phyloP scores from a whole-genome alignment of 1,139 yeast species.

The Candida freyschussii region DNA sequence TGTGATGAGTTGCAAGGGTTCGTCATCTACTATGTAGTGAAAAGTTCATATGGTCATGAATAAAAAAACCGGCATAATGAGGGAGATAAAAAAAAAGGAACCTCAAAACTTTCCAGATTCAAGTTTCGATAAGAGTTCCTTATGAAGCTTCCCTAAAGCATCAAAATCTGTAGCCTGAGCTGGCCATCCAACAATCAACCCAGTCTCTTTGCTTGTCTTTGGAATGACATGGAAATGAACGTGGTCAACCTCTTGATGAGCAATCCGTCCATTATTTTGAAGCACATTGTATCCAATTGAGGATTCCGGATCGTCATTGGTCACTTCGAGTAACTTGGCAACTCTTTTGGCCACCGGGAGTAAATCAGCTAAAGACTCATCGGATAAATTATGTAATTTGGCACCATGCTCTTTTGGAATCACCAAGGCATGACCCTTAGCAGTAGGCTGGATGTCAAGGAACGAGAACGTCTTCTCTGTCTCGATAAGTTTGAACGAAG shows the following conservation, averaged over 20 bases:
- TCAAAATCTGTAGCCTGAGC: conserved; percentile 69
- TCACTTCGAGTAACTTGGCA: conserved; percentile 61
- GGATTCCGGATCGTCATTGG: conserved; percentile 63
- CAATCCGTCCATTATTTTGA: conserved; percentile 90
- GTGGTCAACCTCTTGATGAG: conserved; percentile 92
- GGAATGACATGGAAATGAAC: conserved; percentile 97
- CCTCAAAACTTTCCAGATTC: conserved; percentile 25
- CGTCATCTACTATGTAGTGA: conserved; percentile 36
- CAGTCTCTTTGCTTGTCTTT: conserved; percentile 63
- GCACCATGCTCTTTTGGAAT: conserved; percentile 94
- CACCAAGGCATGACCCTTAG: conserved; percentile 81
- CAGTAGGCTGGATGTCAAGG: conserved; percentile 87
- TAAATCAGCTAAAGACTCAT: conserved; percentile 78
- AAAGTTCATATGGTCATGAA: neutral
- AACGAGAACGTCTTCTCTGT: conserved; percentile 77
- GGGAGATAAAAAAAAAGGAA: neutral
- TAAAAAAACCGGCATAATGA: too few relatives aligned
- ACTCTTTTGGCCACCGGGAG: conserved; percentile 84
- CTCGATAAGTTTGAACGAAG: conserved; percentile 82
- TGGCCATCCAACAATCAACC: conserved; percentile 90
- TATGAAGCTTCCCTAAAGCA: conserved; percentile 63
- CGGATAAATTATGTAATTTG: conserved; percentile 85
- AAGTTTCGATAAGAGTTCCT: conserved; percentile 52
- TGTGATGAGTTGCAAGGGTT: conserved; percentile 38
- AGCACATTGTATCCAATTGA: conserved; percentile 73